phyloP scores from a whole-genome alignment of 83 land plant species.

The Picea engelmannii region DNA sequence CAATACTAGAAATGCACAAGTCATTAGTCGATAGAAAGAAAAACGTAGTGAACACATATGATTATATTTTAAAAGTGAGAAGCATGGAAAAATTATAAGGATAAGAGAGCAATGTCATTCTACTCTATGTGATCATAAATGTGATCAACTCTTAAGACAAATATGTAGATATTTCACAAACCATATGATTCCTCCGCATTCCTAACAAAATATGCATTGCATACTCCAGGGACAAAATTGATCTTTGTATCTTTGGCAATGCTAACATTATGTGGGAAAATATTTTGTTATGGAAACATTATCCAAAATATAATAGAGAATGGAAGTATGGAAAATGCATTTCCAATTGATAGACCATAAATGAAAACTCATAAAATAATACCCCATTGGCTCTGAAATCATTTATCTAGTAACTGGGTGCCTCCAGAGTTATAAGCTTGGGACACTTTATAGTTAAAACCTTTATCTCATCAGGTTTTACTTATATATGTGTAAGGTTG shows the following conservation, averaged over 20 bases:
- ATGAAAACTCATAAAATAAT: no score
- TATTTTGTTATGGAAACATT: constrained; percentile 7
- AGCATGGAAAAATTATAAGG: constrained; percentile 47
- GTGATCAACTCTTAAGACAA: neutral
- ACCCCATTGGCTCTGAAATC: no score
- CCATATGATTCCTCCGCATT: constrained; percentile 34
- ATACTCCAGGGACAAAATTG: constrained; percentile 35
- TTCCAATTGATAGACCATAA: no score
- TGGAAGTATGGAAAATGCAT: neutral
- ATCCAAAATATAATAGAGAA: neutral
- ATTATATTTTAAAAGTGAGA: constrained; percentile 17
- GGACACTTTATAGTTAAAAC: no score
- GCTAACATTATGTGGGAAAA: constrained; percentile 13
- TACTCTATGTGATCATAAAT: constrained; percentile 35
- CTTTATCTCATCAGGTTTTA: no score
- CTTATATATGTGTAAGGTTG: no score
- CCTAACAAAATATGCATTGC: constrained; percentile 48
- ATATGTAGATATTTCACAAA: neutral
- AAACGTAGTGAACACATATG: neutral
- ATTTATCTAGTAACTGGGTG: no score
- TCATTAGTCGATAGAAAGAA: neutral
- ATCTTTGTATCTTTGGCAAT: constrained; percentile 33
- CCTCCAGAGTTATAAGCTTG: no score
- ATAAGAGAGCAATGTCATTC: constrained; percentile 31
- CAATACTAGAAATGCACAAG: neutral